Evolutionary conservation across 441 rosid genomes (phyloP), one percentile per base, ranked within the genome.

Genomic region (Bocquillonia castaneifolia): DNA sequence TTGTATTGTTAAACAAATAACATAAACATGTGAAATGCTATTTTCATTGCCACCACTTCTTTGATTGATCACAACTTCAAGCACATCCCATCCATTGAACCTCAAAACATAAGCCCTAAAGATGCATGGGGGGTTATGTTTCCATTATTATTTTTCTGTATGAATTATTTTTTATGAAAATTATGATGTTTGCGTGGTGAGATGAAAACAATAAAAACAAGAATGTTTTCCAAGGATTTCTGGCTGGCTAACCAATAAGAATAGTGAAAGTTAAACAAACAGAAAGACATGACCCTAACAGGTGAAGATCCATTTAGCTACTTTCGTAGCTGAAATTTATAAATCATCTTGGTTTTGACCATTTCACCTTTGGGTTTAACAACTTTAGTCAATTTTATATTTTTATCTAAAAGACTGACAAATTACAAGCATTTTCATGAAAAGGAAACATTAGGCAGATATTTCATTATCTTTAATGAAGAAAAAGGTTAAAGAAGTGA

Each of bases 401-500:
- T 67, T 53, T 70, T 53, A 29, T 48, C 1, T 23, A 42, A 34
- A 53, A 68, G 52, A 68, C 15, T 45, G 40, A 55, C 4, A 53
- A 18, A 58, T 63, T 69, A 61, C 60, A 62, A 15, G 37, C 44
- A 31, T 60, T 48, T 25, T 20, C 56, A 32, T 15, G 20, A 54
- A 44, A 62, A 14, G 23, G 26, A 48, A 59, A 73, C 39, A 23
- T 48, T 17, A 47, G 56, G 56, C 37, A 56, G 39, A 65, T 56
- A 52, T 59, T 37, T 59, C 54, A 50, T 51, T 62, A 37, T 23
- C 69, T 64, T 63, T 32, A 68, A 45, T 42, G n/a, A 72, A 57
- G 39, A 42, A 42, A 39, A 50, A 63, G 58, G 32, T 25, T 37
- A n/a, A 50, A 69, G 52, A 53, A 37, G 42, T 58, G 59, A 69